A percentile compares a stretch with the other conserved stretches of the same genome.
These are phyloP conservation scores for Cladosporium sp. DNA, from an alignment of 2,329 filamentous ascomycete species.

Conservation along the genomic window DNA sequence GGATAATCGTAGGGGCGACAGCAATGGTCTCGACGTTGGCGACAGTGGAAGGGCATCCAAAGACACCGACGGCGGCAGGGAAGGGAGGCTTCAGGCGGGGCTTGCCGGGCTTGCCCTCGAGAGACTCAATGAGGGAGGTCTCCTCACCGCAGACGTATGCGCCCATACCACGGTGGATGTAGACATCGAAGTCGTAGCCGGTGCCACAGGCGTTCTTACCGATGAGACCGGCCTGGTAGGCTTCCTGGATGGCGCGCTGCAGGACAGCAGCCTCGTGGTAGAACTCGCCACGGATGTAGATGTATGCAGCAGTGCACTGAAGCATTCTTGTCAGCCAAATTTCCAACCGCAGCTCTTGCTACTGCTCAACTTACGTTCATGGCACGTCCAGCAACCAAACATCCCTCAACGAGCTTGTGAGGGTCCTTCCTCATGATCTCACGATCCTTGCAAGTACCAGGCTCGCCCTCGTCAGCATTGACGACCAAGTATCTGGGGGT, in stretches of 20 bases:
- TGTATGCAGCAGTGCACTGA: conserved; percentile 86
- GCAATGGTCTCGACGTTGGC: conserved; percentile 97
- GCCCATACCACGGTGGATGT: conserved; percentile 91
- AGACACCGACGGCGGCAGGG: conserved; percentile 93
- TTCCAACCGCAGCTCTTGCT: background rate
- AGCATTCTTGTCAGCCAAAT: background rate
- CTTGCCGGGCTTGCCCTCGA: conserved; percentile 98
- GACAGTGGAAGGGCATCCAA: conserved; percentile 95
- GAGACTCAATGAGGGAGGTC: conserved; percentile 94
- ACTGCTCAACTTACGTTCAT: conserved; percentile 64
- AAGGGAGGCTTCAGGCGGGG: conserved; percentile 98
- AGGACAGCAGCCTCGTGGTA: conserved; percentile 91
- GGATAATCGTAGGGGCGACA: conserved; percentile 91
- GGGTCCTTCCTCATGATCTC: conserved; percentile 99
- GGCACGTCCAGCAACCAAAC: conserved; percentile 87
- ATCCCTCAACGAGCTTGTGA: conserved; percentile 97
- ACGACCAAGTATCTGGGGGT: conserved; percentile 96
- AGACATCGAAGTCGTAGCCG: conserved; percentile 97
- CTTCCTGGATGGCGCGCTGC: conserved; percentile 94
- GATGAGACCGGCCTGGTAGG: conserved; percentile 88
- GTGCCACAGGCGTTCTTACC: conserved; percentile 97
- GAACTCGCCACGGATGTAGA: conserved; percentile 99
- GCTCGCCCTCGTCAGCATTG: conserved; percentile 98
- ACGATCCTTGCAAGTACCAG: conserved; percentile 97
- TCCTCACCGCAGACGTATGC: conserved; percentile 98